A percentile compares a stretch with the other conserved stretches of the same genome.
Conservation (phyloP, 148 eudicot species). For the Cornus kousa region DNA sequence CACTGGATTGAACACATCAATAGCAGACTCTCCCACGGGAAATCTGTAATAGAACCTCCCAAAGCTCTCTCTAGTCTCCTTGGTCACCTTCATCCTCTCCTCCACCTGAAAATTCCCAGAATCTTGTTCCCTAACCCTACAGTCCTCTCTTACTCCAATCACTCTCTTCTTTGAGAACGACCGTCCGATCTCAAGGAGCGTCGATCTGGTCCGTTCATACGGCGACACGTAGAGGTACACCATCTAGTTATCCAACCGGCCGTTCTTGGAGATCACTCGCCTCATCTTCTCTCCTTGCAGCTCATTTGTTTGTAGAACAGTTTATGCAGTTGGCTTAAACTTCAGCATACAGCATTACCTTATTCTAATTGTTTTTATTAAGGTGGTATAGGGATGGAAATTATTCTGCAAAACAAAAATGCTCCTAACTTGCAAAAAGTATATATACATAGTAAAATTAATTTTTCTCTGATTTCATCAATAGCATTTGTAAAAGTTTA, state of each 20-base stretch:
- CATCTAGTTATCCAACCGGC: constrained; percentile 35
- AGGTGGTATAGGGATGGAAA: too few species aligned
- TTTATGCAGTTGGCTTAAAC: too few species aligned
- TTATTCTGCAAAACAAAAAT: too few species aligned
- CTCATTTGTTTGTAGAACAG: too few species aligned
- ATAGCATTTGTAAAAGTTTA: too few species aligned
- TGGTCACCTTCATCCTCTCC: constrained; percentile 62
- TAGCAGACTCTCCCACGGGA: constrained; percentile 95
- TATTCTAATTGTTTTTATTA: too few species aligned
- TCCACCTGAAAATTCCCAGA: constrained; percentile 87
- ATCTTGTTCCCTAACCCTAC: constrained; percentile 83
- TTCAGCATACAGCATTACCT: too few species aligned
- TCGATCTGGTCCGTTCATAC: constrained; percentile 62
- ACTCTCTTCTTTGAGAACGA: constrained; percentile 50
- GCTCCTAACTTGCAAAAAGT: too few species aligned
- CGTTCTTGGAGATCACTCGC: constrained; percentile 35
- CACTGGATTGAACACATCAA: constrained; percentile 92
- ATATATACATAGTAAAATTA: too few species aligned
- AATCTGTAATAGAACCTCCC: constrained; percentile 89
- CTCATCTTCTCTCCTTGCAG: constrained; percentile 26
- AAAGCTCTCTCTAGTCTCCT: constrained; percentile 56
- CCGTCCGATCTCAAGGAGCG: constrained; percentile 70
- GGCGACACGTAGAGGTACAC: constrained; percentile 87
- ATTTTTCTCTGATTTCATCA: too few species aligned
- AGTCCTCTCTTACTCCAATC: constrained; percentile 87